These are phyloP conservation scores for Penicillium sp. DNA, from an alignment of 2,329 filamentous ascomycete species.

Conservation along the genomic window DNA sequence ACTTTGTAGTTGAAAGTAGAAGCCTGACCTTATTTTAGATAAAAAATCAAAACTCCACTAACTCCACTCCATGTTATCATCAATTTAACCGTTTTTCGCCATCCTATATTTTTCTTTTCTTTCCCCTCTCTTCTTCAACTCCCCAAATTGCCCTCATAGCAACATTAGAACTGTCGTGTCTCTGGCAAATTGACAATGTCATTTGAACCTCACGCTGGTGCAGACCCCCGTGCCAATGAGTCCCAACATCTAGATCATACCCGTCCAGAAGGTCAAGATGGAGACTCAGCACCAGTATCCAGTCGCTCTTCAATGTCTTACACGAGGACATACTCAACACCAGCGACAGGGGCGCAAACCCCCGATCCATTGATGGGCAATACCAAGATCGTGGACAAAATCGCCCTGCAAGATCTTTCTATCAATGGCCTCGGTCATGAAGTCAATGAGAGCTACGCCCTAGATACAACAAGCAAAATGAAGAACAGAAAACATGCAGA, in stretches of 20 bases:
- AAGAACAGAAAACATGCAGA: slow-evolving; percentile 17
- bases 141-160: background rate
- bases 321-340: slow-evolving; percentile 20
- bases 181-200: slow-evolving; percentile 7
- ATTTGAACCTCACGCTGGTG: slow-evolving; percentile 2
- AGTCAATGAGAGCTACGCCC: slow-evolving; percentile 14
- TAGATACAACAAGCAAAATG: slow-evolving; percentile 14
- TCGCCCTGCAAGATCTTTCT: slow-evolving; percentile 17
- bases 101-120: background rate
- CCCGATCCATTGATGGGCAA: slow-evolving; percentile 27
- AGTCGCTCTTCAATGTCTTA: slow-evolving; percentile 21
- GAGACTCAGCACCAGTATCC: slow-evolving; percentile 14
- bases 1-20: background rate
- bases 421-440: slow-evolving; percentile 12
- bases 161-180: background rate
- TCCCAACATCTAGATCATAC: slow-evolving; percentile 3
- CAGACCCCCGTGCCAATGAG: slow-evolving; percentile 5
- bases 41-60: slow-evolving; percentile 8
- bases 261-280: background rate
- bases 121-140: background rate
- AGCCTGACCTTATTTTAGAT: background rate
- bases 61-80: slow-evolving; percentile 8
- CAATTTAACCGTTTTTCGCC: slow-evolving; percentile 12
- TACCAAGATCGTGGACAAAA: slow-evolving; percentile 11
- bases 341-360: slow-evolving; percentile 28